phyloP scores from a whole-genome alignment of 495 filamentous ascomycete genomes.

The Penicillium waksmanii region DNA sequence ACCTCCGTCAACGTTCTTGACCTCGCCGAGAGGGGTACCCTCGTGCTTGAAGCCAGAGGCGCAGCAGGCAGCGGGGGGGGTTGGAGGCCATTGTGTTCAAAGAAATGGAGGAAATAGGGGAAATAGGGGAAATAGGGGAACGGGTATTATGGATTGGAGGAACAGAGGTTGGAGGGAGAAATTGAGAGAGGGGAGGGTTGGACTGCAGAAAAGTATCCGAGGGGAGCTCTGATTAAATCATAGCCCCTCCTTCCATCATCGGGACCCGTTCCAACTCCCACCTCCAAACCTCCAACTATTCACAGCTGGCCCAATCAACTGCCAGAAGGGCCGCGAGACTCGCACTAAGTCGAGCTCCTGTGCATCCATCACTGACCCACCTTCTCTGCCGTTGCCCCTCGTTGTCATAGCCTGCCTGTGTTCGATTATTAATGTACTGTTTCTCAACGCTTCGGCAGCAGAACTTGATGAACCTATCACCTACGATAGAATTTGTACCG shows the following conservation, averaged over 20 bases:
- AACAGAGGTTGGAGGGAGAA: not conserved
- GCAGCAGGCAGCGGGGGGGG: conserved; percentile 58
- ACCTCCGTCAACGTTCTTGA: conserved; percentile 47
- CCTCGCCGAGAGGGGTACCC: conserved; percentile 45
- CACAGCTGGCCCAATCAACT: not conserved
- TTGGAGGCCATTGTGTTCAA: conserved; percentile 57
- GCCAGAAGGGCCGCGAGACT: not conserved
- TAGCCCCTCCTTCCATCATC: conserved; percentile 3
- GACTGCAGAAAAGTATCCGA: not conserved
- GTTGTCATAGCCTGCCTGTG: not conserved
- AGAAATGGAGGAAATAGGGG: not conserved
- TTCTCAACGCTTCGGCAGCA: not conserved
- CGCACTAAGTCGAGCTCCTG: not conserved
- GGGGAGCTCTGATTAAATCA: conserved; percentile 7
- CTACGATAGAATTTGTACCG: not conserved
- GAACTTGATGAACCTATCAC: too few relatives aligned
- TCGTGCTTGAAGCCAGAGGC: conserved; percentile 57
- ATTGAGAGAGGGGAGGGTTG: conserved; percentile 1
- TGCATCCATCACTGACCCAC: conserved; percentile 7
- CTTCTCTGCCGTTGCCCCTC: conserved; percentile 6
- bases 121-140: not conserved
- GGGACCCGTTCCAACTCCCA: not conserved
- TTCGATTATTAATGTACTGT: conserved; percentile 7
- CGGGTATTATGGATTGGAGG: not conserved
- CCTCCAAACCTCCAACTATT: not conserved